A percentile compares a stretch with the other conserved stretches of the same genome.
phyloP scores from a whole-genome alignment of 768 basidiomycete genomes.

The Piloderma croceum region DNA sequence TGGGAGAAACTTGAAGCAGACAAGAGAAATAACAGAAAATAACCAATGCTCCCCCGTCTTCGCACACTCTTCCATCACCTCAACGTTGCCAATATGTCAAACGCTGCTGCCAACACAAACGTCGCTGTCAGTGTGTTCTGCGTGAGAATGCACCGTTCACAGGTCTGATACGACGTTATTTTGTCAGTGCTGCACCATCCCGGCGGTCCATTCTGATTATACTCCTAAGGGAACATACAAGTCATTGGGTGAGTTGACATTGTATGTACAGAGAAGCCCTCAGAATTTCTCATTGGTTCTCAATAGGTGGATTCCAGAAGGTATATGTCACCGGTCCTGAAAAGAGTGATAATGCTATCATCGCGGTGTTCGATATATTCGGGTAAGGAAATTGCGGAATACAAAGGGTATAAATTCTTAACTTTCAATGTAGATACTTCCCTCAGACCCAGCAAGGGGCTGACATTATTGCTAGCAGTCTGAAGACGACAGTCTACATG shows the following conservation, averaged over 20 bases:
- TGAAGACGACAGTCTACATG: conserved; percentile 56
- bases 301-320: conserved; percentile 44
- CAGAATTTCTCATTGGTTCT: too few species aligned
- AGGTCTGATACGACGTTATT: conserved; percentile 12
- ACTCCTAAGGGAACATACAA: conserved; percentile 45
- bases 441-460: conserved; percentile 63
- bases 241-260: too few species aligned
- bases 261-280: too few species aligned
- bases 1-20: background rate
- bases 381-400: conserved; percentile 30
- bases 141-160: background rate
- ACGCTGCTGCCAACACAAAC: conserved; percentile 37
- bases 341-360: conserved; percentile 43
- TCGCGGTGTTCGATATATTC: conserved; percentile 62
- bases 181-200: conserved; percentile 52
- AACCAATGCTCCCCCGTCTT: conserved; percentile 29
- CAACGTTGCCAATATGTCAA: conserved; percentile 27
- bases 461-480: conserved; percentile 50
- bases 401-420: background rate
- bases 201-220: conserved; percentile 50
- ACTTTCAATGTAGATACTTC: conserved; percentile 35
- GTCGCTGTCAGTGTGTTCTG: conserved; percentile 4
- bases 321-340: conserved; percentile 49
- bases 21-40: background rate
- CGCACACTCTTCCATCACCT: conserved; percentile 36